Conservation (phyloP, 352 stramenopile genomes). For the Aphanomyces invadans region DNA sequence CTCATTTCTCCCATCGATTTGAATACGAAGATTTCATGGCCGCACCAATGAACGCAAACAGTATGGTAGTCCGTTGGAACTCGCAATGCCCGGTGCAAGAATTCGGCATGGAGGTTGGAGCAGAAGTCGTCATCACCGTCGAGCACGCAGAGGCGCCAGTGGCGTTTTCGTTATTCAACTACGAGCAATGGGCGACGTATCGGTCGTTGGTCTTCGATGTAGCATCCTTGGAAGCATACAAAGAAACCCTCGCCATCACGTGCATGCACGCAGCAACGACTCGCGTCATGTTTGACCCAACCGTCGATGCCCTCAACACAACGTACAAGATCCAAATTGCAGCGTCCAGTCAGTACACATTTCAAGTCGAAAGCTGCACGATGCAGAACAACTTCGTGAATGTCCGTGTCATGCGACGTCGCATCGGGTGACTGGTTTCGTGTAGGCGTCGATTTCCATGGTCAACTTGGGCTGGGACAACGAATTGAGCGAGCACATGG, state of each 20-base stretch:
- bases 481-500: conserved; percentile 48
- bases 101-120: conserved; percentile 51
- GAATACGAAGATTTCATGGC: conserved; percentile 8
- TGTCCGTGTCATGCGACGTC: conserved; percentile 23
- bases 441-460: conserved; percentile 29
- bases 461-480: conserved; percentile 50
- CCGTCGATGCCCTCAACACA: not conserved
- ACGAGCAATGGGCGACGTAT: conserved; percentile 54
- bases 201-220: conserved; percentile 39
- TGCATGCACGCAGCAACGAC: conserved; percentile 52
- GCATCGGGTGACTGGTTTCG: not conserved
- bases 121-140: conserved; percentile 39
- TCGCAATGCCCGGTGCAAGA: conserved; percentile 43
- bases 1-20: not conserved
- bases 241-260: conserved; percentile 47
- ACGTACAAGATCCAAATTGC: conserved; percentile 27
- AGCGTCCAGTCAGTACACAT: conserved; percentile 45
- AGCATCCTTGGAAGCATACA: conserved; percentile 10
- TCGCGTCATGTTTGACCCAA: conserved; percentile 30
- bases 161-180: conserved; percentile 52
- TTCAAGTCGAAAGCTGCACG: conserved; percentile 52
- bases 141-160: conserved; percentile 29
- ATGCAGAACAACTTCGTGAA: conserved; percentile 36
- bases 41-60: not conserved
- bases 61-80: conserved; percentile 42